Conservation (phyloP, 2,329 filamentous ascomycete genomes). For the Penicillium sclerotigenum region DNA sequence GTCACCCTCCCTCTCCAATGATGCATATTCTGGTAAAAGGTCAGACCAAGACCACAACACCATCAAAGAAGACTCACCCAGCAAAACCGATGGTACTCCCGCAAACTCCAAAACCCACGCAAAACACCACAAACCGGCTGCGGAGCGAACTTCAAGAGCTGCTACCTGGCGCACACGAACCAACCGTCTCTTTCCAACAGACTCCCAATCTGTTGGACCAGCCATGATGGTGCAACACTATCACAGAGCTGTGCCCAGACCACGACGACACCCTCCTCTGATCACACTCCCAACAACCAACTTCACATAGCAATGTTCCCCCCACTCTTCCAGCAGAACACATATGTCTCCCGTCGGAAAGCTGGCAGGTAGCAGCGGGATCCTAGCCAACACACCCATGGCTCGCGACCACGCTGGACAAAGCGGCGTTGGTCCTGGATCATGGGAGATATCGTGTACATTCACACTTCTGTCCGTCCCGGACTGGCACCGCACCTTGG, state of each 20-base stretch:
- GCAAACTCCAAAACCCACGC: neutral
- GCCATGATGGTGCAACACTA: neutral
- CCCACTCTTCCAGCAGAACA: conserved; percentile 10
- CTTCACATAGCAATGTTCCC: neutral
- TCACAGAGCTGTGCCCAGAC: neutral
- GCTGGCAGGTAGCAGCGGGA: conserved; percentile 1
- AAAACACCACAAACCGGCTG: neutral
- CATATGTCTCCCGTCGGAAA: neutral
- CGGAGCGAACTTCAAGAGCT: neutral
- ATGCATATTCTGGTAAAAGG: conserved; percentile 48
- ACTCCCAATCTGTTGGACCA: neutral
- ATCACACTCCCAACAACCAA: neutral
- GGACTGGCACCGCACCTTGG: neutral
- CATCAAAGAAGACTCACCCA: conserved; percentile 3
- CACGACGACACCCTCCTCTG: neutral
- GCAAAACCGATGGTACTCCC: conserved; percentile 26
- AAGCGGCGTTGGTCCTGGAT: neutral
- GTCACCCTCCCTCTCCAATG: conserved; percentile 35
- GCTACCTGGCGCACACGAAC: neutral
- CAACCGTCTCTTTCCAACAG: neutral
- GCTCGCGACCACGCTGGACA: conserved; percentile 7
- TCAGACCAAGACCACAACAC: conserved; percentile 35
- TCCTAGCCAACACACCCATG: conserved; percentile 24
- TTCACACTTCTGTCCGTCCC: conserved; percentile 1
- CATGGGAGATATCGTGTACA: conserved; percentile 24